phyloP scores from a whole-genome alignment of 352 stramenopile genomes.

The Phytopythium mirpurense region DNA sequence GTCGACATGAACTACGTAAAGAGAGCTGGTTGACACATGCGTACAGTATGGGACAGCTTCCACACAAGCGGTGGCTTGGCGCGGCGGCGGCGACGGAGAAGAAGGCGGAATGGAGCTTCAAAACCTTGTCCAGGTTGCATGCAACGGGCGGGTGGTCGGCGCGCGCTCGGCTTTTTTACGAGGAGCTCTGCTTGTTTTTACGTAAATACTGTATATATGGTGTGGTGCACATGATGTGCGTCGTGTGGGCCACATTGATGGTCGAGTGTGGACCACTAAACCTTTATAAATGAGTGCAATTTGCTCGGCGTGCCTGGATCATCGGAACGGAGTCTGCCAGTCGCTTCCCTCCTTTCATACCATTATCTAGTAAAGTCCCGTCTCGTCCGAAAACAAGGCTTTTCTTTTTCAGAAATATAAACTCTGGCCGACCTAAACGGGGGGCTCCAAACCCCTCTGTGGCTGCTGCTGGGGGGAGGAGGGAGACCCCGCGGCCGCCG shows the following conservation, averaged over 20 bases:
- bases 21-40: no score
- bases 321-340: constrained; percentile 16
- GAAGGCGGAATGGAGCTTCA: constrained; percentile 3
- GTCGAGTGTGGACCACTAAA: not conserved
- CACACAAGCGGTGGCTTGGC: no score
- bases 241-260: not conserved
- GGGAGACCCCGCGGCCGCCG: not conserved
- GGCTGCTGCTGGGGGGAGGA: not conserved
- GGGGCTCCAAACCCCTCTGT: not conserved
- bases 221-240: not conserved
- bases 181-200: not conserved
- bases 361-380: not conserved
- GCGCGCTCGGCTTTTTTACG: not conserved
- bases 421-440: not conserved
- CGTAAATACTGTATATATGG: not conserved
- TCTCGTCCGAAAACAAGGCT: not conserved
- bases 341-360: constrained; percentile 7
- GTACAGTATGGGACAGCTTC: no score
- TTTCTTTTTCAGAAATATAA: constrained; percentile 1
- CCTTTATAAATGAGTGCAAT: no score
- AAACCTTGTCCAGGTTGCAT: no score
- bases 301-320: no score
- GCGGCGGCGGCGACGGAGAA: no score
- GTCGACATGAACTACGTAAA: not conserved
- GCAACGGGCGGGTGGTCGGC: not conserved